phyloP scores from a whole-genome alignment of 2,329 filamentous ascomycete genomes.

The Arthroderma sp. region DNA sequence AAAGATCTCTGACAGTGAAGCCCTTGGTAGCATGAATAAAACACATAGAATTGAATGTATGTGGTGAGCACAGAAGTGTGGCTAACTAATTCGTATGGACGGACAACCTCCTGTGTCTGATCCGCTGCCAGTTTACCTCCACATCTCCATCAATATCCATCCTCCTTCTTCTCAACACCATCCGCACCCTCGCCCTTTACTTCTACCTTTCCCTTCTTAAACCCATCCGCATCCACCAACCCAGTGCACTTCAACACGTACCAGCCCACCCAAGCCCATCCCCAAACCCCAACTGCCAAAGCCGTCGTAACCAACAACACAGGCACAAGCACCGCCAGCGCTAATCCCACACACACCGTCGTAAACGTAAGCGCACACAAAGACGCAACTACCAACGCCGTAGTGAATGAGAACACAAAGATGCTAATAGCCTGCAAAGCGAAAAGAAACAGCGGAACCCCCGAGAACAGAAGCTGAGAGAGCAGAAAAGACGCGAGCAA shows the following conservation, averaged over 20 bases:
- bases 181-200: background rate
- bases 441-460: conserved; percentile 57
- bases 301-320: conserved; percentile 53
- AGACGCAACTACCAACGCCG: conserved; percentile 42
- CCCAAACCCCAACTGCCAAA: conserved; percentile 49
- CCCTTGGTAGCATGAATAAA: no score
- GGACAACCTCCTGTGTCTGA: no score
- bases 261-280: conserved; percentile 50
- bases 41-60: no score
- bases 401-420: conserved; percentile 48
- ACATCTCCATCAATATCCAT: background rate
- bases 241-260: conserved; percentile 14
- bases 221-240: conserved; percentile 1
- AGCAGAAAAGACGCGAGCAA: conserved; percentile 56
- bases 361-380: conserved; percentile 46
- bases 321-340: conserved; percentile 54
- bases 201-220: background rate
- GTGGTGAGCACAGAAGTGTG: no score
- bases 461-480: conserved; percentile 50
- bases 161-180: background rate
- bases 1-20: no score
- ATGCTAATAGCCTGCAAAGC: conserved; percentile 50
- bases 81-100: no score
- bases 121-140: background rate
- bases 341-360: conserved; percentile 54